A percentile compares a stretch with the other conserved stretches of the same genome.
phyloP scores from a whole-genome alignment of 2,329 filamentous ascomycete species.

The Nothopassalora personata region DNA sequence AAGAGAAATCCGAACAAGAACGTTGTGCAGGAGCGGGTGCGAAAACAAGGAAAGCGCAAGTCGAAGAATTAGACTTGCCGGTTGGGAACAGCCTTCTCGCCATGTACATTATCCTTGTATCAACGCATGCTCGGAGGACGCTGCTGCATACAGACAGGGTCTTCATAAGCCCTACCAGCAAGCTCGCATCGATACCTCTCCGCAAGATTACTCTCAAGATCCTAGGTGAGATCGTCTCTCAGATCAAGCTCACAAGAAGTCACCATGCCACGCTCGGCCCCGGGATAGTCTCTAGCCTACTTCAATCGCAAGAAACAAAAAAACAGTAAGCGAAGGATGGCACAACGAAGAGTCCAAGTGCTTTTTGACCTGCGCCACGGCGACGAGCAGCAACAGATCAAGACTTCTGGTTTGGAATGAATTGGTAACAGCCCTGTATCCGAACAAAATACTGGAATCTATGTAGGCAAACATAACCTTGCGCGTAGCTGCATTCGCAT shows the following conservation, averaged over 20 bases:
- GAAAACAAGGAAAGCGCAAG: conserved; percentile 85
- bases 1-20: conserved; percentile 88
- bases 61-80: conserved; percentile 32
- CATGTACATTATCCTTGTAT: not conserved
- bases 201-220: no score
- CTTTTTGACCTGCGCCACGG: not conserved
- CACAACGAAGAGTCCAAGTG: not conserved
- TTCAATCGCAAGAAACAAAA: no score
- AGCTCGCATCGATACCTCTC: no score
- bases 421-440: not conserved
- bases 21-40: conserved; percentile 74
- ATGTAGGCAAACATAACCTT: not conserved
- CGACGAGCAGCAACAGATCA: not conserved
- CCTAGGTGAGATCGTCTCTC: no score
- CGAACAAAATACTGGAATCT: no score
- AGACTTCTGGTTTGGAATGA: not conserved
- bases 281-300: no score
- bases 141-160: no score
- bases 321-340: not conserved
- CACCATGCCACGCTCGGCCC: no score
- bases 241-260: no score
- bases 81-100: not conserved
- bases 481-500: not conserved
- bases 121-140: not conserved
- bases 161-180: no score